Evolutionary conservation across 768 basidiomycete species (phyloP).

Genomic region (Serendipita sp.): DNA sequence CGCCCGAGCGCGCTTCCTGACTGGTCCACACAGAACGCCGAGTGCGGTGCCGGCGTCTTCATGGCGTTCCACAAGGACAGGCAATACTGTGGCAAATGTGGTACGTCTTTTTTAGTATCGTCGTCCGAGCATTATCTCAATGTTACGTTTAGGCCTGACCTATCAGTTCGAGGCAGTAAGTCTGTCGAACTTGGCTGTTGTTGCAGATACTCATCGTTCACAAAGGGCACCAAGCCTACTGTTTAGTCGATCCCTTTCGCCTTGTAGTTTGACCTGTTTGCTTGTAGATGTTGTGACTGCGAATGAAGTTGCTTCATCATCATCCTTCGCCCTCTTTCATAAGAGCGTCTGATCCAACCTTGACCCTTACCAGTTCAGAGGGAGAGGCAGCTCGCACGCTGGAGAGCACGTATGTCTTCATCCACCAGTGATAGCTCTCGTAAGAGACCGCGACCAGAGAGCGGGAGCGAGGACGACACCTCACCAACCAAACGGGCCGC

Average conservation of each 20-base stretch:
- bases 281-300: neutral
- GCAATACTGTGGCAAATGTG: conserved; percentile 95
- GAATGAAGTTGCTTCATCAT: too few species aligned
- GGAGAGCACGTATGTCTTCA: neutral
- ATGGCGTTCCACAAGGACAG: conserved; percentile 99
- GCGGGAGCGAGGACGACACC: neutral
- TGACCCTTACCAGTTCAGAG: too few species aligned
- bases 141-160: neutral
- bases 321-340: too few species aligned
- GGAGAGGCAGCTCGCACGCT: too few species aligned
- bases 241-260: too few species aligned
- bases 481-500: neutral
- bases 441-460: conserved; percentile 1
- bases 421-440: neutral
- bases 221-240: neutral
- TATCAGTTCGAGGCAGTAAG: conserved; percentile 2
- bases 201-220: neutral
- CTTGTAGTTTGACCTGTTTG: neutral
- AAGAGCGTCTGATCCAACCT: too few species aligned
- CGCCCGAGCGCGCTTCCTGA: neutral
- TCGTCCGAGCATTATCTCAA: neutral
- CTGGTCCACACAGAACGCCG: conserved; percentile 15
- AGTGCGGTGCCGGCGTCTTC: conserved; percentile 26
- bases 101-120: conserved; percentile 26
- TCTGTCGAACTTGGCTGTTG: neutral